phyloP scores from a whole-genome alignment of 371 early-diverging fungal species.

The Zychaea mexicana region DNA sequence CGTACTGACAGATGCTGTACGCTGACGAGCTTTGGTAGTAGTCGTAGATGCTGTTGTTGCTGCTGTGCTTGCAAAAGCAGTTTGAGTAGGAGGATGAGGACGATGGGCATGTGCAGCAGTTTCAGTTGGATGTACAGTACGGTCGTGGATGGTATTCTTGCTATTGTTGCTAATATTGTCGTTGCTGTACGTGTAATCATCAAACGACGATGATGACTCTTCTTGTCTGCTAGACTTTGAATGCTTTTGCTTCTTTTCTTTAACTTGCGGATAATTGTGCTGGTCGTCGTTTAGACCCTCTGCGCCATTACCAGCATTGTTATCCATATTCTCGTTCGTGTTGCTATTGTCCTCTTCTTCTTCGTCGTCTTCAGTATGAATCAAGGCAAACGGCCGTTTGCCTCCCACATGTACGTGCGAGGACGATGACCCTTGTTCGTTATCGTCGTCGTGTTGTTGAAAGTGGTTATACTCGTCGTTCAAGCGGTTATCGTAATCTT shows the following conservation, averaged over 20 bases:
- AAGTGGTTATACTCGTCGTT: neutral
- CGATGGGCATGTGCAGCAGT: neutral
- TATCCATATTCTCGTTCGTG: conserved; percentile 11
- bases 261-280: conserved; percentile 1
- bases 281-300: conserved; percentile 10
- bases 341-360: conserved; percentile 23
- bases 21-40: conserved; percentile 9
- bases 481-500: conserved; percentile 11
- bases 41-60: neutral
- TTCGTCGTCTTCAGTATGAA: conserved; percentile 16
- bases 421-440: conserved; percentile 5
- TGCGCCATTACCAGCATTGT: neutral
- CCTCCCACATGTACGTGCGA: conserved; percentile 24
- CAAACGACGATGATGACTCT: neutral
- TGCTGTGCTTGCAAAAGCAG: neutral
- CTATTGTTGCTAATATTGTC: conserved; percentile 4
- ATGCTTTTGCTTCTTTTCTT: neutral
- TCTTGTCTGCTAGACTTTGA: neutral
- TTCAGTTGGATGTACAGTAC: conserved; percentile 2
- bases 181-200: neutral
- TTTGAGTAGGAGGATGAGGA: neutral
- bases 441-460: conserved; percentile 15
- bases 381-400: conserved; percentile 31
- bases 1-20: conserved; percentile 29
- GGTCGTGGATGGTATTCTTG: conserved; percentile 13